Base-by-base conservation (phyloP, 805 yeast species). In the Priceomyces fermenticarens region DNA sequence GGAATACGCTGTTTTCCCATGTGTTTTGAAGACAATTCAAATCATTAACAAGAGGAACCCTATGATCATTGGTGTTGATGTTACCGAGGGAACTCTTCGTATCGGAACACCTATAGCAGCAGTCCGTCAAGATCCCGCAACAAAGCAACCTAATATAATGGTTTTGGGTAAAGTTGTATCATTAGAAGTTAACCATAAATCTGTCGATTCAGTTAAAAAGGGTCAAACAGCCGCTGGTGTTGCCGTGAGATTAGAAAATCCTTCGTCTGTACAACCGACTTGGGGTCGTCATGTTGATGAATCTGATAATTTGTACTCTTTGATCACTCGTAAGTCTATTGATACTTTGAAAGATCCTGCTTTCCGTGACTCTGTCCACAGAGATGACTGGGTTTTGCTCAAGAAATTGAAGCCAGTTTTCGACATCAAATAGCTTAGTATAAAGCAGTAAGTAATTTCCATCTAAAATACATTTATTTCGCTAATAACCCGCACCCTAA, bases 271-370 rank as follows among this genome's bases (percentile, higher is more conserved):
- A 49, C 96, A 89, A 70, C 98, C 99, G 41, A 83, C 88, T 10
- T 93, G 98, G 98, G 99, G 99, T 48, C 88, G 99, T 73, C 99
- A 93, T 61, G 95, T 93, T 53, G 96, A 89, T 64, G 99, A 93
- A 68, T 72, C 80, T 44, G 99, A 93, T 65, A 75, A 78, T 35
- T 73, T 93, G 60, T 93, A 90, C 69, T 91, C 99, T n/a, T 75
- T 85, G 70, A 78, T 93, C 49, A 62, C 93, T 10, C 82, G 99
- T 75, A 86, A 75, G 65, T 86, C 96, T 28, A 90, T 93, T 53
- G 97, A 93, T 63, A 86, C 96, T n/a, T 80, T 93, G 76, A 93
- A 93, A 72, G 99, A 93, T 57, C 95, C 96, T 32, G 97, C 98
- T 3, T 93, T 93, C 81, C 81, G 99, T 67, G 91, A 87, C 55